Evolutionary conservation across 306 rosid genomes (phyloP).

Genomic region (Senna tora): DNA sequence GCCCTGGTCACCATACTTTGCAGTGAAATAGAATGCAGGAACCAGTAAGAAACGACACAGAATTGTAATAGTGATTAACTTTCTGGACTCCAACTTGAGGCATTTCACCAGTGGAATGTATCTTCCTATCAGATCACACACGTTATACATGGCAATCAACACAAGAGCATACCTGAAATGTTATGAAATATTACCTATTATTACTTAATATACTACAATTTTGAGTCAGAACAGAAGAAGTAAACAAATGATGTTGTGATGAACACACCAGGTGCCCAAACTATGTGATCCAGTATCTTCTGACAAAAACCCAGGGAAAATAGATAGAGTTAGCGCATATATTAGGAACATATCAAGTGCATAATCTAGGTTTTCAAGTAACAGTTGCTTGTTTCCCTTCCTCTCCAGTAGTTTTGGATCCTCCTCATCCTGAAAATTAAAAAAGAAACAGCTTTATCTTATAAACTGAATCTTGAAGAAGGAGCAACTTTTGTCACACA

Average conservation of each 20-base stretch:
- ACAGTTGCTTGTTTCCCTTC: slow-evolving; percentile 71
- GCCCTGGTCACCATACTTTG: slow-evolving; percentile 84
- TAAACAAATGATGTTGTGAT: background rate
- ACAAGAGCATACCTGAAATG: slow-evolving; percentile 79
- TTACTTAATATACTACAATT: background rate
- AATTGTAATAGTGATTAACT: slow-evolving; percentile 45
- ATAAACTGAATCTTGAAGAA: slow-evolving; percentile 4
- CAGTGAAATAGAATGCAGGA: slow-evolving; percentile 86
- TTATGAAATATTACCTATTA: slow-evolving; percentile 10
- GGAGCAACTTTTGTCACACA: background rate
- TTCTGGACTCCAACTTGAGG: slow-evolving; percentile 69
- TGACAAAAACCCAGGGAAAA: slow-evolving; percentile 87
- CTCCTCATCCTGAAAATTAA: slow-evolving; percentile 58
- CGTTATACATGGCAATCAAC: slow-evolving; percentile 79
- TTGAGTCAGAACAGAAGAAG: slow-evolving; percentile 6
- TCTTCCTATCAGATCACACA: slow-evolving; percentile 79
- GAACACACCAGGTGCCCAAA: slow-evolving; percentile 76
- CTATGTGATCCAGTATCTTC: slow-evolving; percentile 92
- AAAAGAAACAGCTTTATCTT: background rate
- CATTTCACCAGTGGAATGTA: slow-evolving; percentile 62
- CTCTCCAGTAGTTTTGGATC: slow-evolving; percentile 49
- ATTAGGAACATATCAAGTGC: slow-evolving; percentile 73
- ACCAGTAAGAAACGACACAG: slow-evolving; percentile 72
- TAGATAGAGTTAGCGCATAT: slow-evolving; percentile 69
- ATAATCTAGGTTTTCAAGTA: slow-evolving; percentile 77